Conservation (phyloP, 129 eudicot species). For the Pulicaria dysenterica region DNA sequence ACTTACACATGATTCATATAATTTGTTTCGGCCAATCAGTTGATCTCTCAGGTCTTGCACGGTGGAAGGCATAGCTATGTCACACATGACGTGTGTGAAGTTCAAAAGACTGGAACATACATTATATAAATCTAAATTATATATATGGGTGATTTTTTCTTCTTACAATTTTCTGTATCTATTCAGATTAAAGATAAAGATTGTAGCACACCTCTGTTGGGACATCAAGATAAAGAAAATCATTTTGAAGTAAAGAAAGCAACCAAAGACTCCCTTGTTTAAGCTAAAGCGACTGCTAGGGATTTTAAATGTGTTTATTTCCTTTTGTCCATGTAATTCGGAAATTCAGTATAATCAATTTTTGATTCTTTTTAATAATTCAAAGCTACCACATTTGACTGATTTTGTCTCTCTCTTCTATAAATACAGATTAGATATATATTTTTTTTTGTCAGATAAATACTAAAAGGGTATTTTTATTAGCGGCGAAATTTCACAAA, state of each 20-base stretch:
- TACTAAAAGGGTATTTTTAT: too few species aligned
- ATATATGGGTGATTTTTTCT: neutral
- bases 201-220: slow-evolving; percentile 53
- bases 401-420: too few species aligned
- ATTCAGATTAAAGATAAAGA: slow-evolving; percentile 72
- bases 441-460: too few species aligned
- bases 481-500: too few species aligned
- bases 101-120: neutral
- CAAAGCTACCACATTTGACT: too few species aligned
- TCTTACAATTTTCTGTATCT: too few species aligned
- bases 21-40: neutral
- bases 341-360: slow-evolving; percentile 30
- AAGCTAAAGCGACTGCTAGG: slow-evolving; percentile 35
- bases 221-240: slow-evolving; percentile 53
- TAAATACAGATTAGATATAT: too few species aligned
- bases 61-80: neutral
- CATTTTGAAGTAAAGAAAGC: slow-evolving; percentile 50
- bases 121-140: too few species aligned
- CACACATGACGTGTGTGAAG: neutral
- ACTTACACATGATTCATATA: too few species aligned
- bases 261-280: slow-evolving; percentile 67
- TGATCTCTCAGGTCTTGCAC: too few species aligned
- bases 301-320: slow-evolving; percentile 23
- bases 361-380: slow-evolving; percentile 29
- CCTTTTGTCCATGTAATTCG: slow-evolving; percentile 31